Evolutionary conservation across 1,139 yeast species (phyloP).

Genomic region (Debaryomyces psychrophilus): DNA sequence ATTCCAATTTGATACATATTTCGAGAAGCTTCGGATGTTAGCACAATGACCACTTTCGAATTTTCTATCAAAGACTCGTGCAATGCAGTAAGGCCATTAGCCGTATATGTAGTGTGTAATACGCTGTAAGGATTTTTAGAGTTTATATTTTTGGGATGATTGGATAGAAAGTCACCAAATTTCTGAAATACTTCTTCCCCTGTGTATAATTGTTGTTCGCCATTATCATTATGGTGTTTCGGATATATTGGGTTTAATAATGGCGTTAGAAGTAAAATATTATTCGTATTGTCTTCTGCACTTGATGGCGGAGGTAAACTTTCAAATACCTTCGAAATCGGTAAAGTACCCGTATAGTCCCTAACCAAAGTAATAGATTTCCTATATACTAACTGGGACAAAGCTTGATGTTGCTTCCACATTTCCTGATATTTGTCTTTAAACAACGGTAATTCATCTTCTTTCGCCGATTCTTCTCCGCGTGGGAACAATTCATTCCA

Average conservation of each 20-base stretch:
- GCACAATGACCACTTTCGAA: slow-evolving; percentile 57
- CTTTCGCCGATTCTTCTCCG: slow-evolving; percentile 36
- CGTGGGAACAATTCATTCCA: slow-evolving; percentile 54
- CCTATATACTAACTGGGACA: slow-evolving; percentile 54
- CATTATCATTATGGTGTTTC: slow-evolving; percentile 13
- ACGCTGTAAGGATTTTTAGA: slow-evolving; percentile 46
- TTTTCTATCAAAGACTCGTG: slow-evolving; percentile 61
- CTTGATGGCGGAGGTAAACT: slow-evolving; percentile 9
- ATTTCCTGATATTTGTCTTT: slow-evolving; percentile 32
- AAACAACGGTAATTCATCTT: slow-evolving; percentile 28
- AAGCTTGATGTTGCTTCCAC: slow-evolving; percentile 47
- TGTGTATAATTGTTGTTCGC: slow-evolving; percentile 32
- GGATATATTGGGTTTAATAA: slow-evolving; percentile 50
- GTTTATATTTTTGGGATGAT: slow-evolving; percentile 31
- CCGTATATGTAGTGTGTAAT: slow-evolving; percentile 64
- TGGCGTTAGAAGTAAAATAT: slow-evolving; percentile 57
- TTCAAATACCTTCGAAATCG: slow-evolving; percentile 48
- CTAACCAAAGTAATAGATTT: slow-evolving; percentile 59
- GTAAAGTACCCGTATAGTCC: slow-evolving; percentile 56
- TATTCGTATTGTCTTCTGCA: slow-evolving; percentile 28
- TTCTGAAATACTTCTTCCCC: slow-evolving; percentile 64
- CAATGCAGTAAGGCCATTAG: slow-evolving; percentile 61
- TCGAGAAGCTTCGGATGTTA: slow-evolving; percentile 65
- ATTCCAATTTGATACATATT: slow-evolving; percentile 70
- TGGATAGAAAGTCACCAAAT: slow-evolving; percentile 47